Evolutionary conservation across 768 basidiomycete genomes (phyloP), one percentile per base, ranked within the genome.

Genomic region (Paxillus ammoniavirescens): DNA sequence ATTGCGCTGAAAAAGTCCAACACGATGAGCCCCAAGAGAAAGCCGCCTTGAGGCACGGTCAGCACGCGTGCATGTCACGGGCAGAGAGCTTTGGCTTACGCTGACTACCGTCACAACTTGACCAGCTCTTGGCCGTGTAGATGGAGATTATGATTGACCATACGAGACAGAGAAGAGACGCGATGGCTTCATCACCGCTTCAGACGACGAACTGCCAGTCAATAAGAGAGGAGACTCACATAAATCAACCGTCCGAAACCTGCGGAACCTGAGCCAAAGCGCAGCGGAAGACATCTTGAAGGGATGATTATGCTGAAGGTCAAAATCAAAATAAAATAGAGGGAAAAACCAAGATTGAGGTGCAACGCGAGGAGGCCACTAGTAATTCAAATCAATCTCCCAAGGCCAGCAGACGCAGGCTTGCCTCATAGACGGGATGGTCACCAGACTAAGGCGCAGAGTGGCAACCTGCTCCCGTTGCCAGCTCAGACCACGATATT

Each of bases 41-140:
- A 63, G 10, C 63, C 61, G 44, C 74, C 75, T 76, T 53, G 50
- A 28, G 51, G 9, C 14, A 35, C 31, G 12, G 42, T 57, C 54
- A 42, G 46, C 8, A 45, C 14, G 21, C 10, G 18, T 36, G n/a
- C 33, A 12, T 2, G 9, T 33, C 12, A 33, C 4, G 18, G 31
- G 43, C 43, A n/a, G 52, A 50, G 30, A 2, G 31, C 17, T 17
- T 4, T 8, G 14, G 49, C 70, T 45, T 56, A 77, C 75, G 72
- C 60, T 76, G 73, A 23, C 60, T 60, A 13, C 49, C 52, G 41
- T 57, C 59, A 56, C 72, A 73, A 15, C 61, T 54, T 14, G 55
- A 61, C 73, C 73, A 75, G 53, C 72, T 72, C 23, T 67, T 67
- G 23, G 70, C 50, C 15, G 75, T 56, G 52, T 75, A 68, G 37